phyloP scores from a whole-genome alignment of 208 protist genomes.

The Trypanosoma melophagium region DNA sequence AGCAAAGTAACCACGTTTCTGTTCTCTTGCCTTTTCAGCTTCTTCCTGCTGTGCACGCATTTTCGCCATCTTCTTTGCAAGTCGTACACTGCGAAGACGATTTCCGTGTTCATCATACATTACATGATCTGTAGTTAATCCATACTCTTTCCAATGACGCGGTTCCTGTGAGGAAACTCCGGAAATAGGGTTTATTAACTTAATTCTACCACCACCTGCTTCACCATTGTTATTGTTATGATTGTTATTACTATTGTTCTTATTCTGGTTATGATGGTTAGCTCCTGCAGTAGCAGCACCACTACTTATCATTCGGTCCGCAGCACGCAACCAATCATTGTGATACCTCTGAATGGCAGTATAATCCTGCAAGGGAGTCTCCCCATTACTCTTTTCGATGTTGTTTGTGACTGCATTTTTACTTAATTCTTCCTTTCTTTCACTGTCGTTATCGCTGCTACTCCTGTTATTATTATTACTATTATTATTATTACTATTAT shows the following conservation, averaged over 20 bases:
- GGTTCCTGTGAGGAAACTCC: background rate
- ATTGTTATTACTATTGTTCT: background rate
- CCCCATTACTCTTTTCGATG: background rate
- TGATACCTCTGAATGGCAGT: constrained; percentile 22
- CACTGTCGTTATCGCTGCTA: background rate
- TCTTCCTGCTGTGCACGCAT: constrained; percentile 35
- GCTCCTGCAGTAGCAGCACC: background rate
- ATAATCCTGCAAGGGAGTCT: background rate
- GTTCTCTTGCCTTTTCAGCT: constrained; percentile 35
- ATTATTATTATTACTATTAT: too few species aligned
- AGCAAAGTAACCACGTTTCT: constrained; percentile 69
- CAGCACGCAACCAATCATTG: constrained; percentile 20
- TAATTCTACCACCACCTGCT: background rate
- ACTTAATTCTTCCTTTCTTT: background rate
- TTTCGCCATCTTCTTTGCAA: constrained; percentile 63
- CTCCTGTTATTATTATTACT: too few species aligned
- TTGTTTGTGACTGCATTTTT: background rate
- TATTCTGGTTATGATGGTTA: background rate
- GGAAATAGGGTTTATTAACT: too few species aligned
- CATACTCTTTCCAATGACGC: constrained; percentile 3
- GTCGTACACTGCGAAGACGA: constrained; percentile 70
- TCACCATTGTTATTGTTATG: background rate
- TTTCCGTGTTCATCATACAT: constrained; percentile 70
- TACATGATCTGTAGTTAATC: constrained; percentile 11
- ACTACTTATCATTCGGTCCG: background rate